Evolutionary conservation across 2,329 filamentous ascomycete genomes (phyloP), one percentile per base, ranked within the genome.

Genomic region (Fusarium albidum): DNA sequence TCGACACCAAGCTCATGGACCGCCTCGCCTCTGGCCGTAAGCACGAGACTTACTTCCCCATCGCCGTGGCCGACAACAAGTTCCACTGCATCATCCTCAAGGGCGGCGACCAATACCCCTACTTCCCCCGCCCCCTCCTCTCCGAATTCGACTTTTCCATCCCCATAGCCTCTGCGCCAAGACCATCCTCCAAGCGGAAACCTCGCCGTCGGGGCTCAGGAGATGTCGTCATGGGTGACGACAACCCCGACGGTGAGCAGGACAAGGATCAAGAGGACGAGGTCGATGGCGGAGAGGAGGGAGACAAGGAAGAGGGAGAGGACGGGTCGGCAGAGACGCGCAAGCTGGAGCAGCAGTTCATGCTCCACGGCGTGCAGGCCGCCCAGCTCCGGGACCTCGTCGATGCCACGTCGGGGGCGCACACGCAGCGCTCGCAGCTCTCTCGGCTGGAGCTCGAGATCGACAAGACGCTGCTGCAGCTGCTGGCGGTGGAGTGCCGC

Each of bases 51-150:
- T 99, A 99, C 78, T 99, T 93, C 84, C 95, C 95, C 2, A 91
- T 99, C 27, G 95, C 95, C 1, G 93, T 98, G 1, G 92, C 94
- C 3, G 87, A 93, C 66, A 83, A 90, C 68, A 94, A 90, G 68
- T 99, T 99, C 74, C 94, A 98, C 80, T 99, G 96, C 77, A 97
- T 99, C 75, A 98, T 99, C 66, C 87, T 99, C 69, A 99, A 99
- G 76, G 95, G 95, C 58, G 90, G 90, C 29, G 95, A 99, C 70
- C 85, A 89, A 69, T 91, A 97, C 69, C 93, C 94, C 1, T 97
- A 95, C 77, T 98, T 94, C 76, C 95, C 92, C 10, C 87, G 90
- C 9, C 93, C 92, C 3, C 79, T 97, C 31, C 87, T 99, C 29
- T 93, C 89, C 34, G 95, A 99, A 71, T 99, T 99, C 69, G 91